A percentile compares a stretch with the other conserved stretches of the same genome.
These are phyloP conservation scores for Ceratobasidium sp. DNA, from an alignment of 1,284 basidiomycete species.

Conservation along the genomic window DNA sequence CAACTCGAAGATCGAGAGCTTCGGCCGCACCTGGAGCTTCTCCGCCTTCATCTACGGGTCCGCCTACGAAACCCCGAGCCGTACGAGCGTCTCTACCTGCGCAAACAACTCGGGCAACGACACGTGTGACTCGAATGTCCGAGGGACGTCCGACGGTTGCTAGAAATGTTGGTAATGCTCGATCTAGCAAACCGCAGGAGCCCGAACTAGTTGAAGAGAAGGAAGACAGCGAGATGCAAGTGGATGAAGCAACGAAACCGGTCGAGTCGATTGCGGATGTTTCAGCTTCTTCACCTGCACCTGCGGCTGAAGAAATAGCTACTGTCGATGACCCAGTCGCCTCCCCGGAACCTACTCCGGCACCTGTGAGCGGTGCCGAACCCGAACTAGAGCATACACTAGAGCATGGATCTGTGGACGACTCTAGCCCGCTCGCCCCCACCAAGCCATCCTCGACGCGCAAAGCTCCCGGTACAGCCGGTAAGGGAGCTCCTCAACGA, in stretches of 20 bases:
- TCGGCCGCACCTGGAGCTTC: slow-evolving; percentile 2
- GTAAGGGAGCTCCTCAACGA: slow-evolving; percentile 5
- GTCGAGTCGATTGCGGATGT: not conserved
- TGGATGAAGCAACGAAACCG: not conserved
- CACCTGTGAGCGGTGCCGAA: not conserved
- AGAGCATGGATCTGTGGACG: not conserved
- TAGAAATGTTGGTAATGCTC: not conserved
- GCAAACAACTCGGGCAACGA: slow-evolving; percentile 9
- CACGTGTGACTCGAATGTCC: slow-evolving; percentile 19
- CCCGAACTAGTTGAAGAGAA: slow-evolving; percentile 27
- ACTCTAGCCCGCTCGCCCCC: not conserved
- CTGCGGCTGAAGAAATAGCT: not conserved
- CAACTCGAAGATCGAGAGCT: not conserved
- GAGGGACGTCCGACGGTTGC: slow-evolving; percentile 5
- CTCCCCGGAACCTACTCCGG: not conserved
- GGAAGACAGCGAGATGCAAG: not conserved
- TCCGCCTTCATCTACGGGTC: not conserved
- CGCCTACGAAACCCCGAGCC: not conserved
- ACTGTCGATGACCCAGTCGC: not conserved
- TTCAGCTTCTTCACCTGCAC: slow-evolving; percentile 3
- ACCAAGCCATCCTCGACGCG: slow-evolving; percentile 2
- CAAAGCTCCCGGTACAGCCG: slow-evolving; percentile 1
- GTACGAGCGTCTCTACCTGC: slow-evolving; percentile 33
- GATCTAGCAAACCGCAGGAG: slow-evolving; percentile 9
- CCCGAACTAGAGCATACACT: not conserved